Conservation (phyloP, 129 eudicot species). For the Scalesia atractyloides region DNA sequence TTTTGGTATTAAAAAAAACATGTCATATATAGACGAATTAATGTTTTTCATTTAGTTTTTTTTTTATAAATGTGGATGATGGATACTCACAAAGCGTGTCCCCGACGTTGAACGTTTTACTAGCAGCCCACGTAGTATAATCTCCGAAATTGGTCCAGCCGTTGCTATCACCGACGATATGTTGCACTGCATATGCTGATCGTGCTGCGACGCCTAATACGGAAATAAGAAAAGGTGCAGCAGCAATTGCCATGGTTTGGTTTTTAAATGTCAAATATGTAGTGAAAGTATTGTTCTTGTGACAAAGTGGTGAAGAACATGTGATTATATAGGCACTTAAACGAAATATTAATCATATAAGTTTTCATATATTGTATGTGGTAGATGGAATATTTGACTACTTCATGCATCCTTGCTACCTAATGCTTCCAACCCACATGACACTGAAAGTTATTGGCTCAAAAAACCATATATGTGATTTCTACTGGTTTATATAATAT, state of each 20-base stretch:
- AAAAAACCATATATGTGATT: not conserved
- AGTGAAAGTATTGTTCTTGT: conserved; percentile 17
- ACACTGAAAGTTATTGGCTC: not conserved
- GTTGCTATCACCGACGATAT: conserved; percentile 36
- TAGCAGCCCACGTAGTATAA: conserved; percentile 42
- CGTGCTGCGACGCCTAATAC: conserved; percentile 17
- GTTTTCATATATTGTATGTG: conserved; percentile 19
- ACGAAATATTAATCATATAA: conserved; percentile 6
- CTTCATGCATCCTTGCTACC: conserved; percentile 36
- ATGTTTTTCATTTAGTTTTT: too few species aligned
- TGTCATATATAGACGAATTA: too few species aligned
- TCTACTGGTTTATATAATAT: not conserved
- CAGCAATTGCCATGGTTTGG: conserved; percentile 22
- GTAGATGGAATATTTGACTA: conserved; percentile 47
- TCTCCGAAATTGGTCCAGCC: conserved; percentile 42
- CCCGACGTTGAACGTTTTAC: conserved; percentile 38
- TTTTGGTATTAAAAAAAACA: too few species aligned
- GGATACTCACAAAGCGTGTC: conserved; percentile 42
- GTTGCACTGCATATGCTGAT: conserved; percentile 31
- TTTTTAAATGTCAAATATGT: not conserved
- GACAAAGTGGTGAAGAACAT: conserved; percentile 16
- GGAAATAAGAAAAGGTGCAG: conserved; percentile 11
- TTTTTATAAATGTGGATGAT: too few species aligned
- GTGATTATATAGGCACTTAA: conserved; percentile 28
- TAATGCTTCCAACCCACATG: conserved; percentile 37